Evolutionary conservation across 345 rosid genomes (phyloP), one percentile per base, ranked within the genome.

Genomic region (Clarkia xantiana): DNA sequence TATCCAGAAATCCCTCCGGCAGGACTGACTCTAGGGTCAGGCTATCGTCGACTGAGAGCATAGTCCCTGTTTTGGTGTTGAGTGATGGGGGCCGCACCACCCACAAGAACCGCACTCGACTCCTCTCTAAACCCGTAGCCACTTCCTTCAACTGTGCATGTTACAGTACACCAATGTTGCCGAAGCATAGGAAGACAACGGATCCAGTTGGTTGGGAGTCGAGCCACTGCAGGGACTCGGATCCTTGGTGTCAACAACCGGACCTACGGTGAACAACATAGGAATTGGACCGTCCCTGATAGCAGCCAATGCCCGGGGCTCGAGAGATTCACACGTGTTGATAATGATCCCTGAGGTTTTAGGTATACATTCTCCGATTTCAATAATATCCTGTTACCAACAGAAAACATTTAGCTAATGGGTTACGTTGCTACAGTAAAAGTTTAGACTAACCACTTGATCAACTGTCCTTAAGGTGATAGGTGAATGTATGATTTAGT

Each of bases 171-270:
- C 84, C 88, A 69, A 63, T 65, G 69, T 79, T 77, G 49, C 88
- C 88, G 17, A 77, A 80, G 62, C 81, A 80, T n/a, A 80, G 46
- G 64, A 80, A 77, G 59, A 72, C 69, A 16, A 77, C 88, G 11
- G 84, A 77, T 0, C 54, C 43, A 1, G 18, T 56, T 0, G 77
- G 77, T 17, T 80, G 84, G 14, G 36, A 51, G 25, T 71, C 76
- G 0, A 80, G 64, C 88, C 88, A 80, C 15, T 49, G 55, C 58
- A 61, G 40, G 67, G 67, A 70, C n/a, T 67, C 60, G 25, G 13
- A 18, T 62, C 75, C 0, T 39, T 56, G 9, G 8, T 3, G 12
- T 43, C 56, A 42, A 77, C 57, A 51, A 77, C 42, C 9, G 82
- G 87, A 7, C 94, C 85, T 2, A 79, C 55, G 10, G 77, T 70